Evolutionary conservation across 2,329 filamentous ascomycete species (phyloP).

Genomic region (Clonostachys rhizophaga): DNA sequence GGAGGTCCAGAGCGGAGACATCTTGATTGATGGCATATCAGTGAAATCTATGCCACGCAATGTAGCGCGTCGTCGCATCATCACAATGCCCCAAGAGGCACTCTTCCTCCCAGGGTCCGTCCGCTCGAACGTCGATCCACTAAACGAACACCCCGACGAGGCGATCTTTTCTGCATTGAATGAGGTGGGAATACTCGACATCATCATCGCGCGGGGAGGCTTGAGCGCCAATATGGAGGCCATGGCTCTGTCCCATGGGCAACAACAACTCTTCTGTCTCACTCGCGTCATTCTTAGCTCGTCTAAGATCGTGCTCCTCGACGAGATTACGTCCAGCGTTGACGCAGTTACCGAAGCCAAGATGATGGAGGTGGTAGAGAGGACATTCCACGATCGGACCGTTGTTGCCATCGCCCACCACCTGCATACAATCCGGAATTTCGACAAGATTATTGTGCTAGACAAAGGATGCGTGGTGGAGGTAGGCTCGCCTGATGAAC

Average conservation of each 20-base stretch:
- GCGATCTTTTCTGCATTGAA: constrained; percentile 24
- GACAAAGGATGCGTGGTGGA: constrained; percentile 42
- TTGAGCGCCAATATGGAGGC: constrained; percentile 26
- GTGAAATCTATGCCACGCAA: constrained; percentile 30
- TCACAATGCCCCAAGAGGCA: constrained; percentile 48
- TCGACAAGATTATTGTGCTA: constrained; percentile 44
- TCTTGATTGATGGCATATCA: constrained; percentile 36
- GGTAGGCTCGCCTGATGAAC: constrained; percentile 12
- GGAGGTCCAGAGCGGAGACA: constrained; percentile 19
- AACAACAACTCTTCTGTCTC: constrained; percentile 61
- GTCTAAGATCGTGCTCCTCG: constrained; percentile 26
- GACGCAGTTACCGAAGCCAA: constrained; percentile 32
- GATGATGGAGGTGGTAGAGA: constrained; percentile 32
- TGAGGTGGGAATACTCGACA: not conserved
- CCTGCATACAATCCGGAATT: constrained; percentile 43
- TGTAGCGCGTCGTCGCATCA: constrained; percentile 38
- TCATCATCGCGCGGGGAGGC: constrained; percentile 14
- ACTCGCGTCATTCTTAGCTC: constrained; percentile 51
- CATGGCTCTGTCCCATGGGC: constrained; percentile 46
- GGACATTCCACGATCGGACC: constrained; percentile 40
- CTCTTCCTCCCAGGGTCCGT: constrained; percentile 42
- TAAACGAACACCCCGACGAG: constrained; percentile 14
- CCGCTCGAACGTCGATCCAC: constrained; percentile 36
- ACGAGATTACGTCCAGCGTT: constrained; percentile 36
- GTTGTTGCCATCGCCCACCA: constrained; percentile 45